phyloP scores from a whole-genome alignment of 257 asterid species.

The Solanum okadae region DNA sequence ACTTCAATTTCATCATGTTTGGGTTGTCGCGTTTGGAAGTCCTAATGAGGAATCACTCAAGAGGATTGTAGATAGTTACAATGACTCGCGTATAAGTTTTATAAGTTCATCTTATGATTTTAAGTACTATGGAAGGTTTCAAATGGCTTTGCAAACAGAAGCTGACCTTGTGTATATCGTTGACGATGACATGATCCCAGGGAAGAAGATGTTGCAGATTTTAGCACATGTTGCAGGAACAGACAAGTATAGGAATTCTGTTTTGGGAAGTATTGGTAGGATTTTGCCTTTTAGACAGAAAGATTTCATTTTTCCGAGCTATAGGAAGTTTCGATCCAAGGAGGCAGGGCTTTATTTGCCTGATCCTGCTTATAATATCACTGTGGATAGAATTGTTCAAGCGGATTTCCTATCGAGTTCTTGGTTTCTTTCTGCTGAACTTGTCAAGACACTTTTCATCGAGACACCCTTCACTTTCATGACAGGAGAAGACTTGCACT shows the following conservation, averaged over 20 bases:
- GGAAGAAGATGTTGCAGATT: conserved; percentile 68
- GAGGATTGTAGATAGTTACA: conserved; percentile 61
- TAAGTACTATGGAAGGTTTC: conserved; percentile 90
- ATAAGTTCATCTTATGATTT: conserved; percentile 74
- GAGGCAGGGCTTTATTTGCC: conserved; percentile 96
- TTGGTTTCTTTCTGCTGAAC: conserved; percentile 90
- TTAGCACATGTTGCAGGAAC: conserved; percentile 84
- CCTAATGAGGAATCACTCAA: conserved; percentile 54
- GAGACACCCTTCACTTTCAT: conserved; percentile 84
- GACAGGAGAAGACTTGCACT: conserved; percentile 93
- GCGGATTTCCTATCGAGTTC: conserved; percentile 95
- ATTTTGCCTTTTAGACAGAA: conserved; percentile 79
- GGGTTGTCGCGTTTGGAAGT: conserved; percentile 94
- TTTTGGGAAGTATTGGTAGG: conserved; percentile 88
- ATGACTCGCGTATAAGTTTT: conserved; percentile 64
- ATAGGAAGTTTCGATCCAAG: conserved; percentile 73
- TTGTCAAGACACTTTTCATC: conserved; percentile 67
- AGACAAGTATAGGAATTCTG: conserved; percentile 75
- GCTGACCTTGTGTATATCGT: conserved; percentile 70
- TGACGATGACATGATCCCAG: conserved; percentile 96
- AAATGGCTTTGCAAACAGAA: conserved; percentile 87
- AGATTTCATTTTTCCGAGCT: conserved; percentile 80
- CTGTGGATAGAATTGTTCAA: conserved; percentile 57
- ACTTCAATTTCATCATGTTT: conserved; percentile 70
- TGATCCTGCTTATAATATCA: conserved; percentile 91